Evolutionary conservation across 2,329 filamentous ascomycete genomes (phyloP).

Genomic region (Botryotinia globosa): DNA sequence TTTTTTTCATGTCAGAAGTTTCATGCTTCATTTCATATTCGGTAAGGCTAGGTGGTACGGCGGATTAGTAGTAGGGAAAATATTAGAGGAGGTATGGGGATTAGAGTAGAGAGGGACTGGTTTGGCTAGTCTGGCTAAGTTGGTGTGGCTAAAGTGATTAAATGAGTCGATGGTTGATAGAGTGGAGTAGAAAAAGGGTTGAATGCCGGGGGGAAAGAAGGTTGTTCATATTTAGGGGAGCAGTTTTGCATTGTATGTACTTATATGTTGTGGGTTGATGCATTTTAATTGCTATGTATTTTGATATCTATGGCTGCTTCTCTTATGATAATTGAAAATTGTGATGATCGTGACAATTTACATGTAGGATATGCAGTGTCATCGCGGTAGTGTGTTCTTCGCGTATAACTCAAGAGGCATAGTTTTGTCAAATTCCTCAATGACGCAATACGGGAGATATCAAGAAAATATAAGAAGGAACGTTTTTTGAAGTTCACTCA

Average conservation of each 20-base stretch:
- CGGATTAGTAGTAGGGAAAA: background rate
- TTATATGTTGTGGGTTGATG: constrained; percentile 17
- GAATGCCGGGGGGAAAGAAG: background rate
- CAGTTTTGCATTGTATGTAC: constrained; percentile 15
- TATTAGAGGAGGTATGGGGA: background rate
- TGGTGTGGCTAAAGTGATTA: background rate
- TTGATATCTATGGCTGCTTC: background rate
- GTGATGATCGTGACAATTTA: background rate
- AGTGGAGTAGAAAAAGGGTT: background rate
- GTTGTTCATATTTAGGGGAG: constrained; percentile 13
- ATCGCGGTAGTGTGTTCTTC: no score
- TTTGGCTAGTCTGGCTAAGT: background rate
- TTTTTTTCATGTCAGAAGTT: background rate
- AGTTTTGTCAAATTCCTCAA: background rate
- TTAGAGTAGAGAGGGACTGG: background rate
- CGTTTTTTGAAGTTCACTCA: background rate
- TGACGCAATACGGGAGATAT: background rate
- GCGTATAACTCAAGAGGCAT: background rate
- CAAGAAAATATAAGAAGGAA: background rate
- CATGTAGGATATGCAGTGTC: no score
- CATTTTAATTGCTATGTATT: constrained; percentile 18
- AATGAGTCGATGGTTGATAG: background rate
- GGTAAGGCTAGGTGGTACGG: background rate
- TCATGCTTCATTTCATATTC: background rate
- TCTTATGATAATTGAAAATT: background rate